Percentiles rank a stretch among this genome's conserved stretches.
Conservation (phyloP, 768 basidiomycete genomes). For the Chlorophyllum brunneum region DNA sequence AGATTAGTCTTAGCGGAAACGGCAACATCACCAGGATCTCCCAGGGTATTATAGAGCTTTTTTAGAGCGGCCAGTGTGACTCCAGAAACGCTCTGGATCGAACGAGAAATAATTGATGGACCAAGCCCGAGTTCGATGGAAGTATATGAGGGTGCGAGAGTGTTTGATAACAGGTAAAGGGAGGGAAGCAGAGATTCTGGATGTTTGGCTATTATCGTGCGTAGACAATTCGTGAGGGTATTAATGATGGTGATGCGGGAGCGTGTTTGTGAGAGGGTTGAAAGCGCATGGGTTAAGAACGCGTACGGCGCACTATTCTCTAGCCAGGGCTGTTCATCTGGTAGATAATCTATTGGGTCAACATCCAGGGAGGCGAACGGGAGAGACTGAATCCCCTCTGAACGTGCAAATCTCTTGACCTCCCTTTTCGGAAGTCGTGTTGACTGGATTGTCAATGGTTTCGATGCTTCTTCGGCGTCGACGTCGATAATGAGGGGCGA, state of each 20-base stretch:
- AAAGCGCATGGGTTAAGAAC: constrained; percentile 64
- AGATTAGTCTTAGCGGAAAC: constrained; percentile 76
- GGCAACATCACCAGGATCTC: constrained; percentile 88
- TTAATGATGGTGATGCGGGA: constrained; percentile 71
- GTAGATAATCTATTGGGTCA: constrained; percentile 47
- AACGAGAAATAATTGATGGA: constrained; percentile 59
- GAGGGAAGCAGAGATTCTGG: constrained; percentile 69
- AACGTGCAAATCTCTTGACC: too few relatives aligned
- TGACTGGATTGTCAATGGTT: not conserved
- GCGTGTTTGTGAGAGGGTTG: constrained; percentile 57
- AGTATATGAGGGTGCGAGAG: constrained; percentile 71
- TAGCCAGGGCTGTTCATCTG: constrained; percentile 41
- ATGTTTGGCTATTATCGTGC: constrained; percentile 61
- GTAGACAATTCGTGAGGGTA: constrained; percentile 70
- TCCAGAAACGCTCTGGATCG: constrained; percentile 72
- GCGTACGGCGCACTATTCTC: constrained; percentile 55
- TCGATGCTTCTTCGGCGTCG: not conserved
- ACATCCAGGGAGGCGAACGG: constrained; percentile 32
- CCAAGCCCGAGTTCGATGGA: constrained; percentile 70
- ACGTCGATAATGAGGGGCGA: constrained; percentile 5
- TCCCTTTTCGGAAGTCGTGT: not conserved
- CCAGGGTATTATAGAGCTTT: constrained; percentile 65
- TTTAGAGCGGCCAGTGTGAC: constrained; percentile 53
- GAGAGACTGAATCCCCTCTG: constrained; percentile 15
- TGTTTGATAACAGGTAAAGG: constrained; percentile 80